Base-by-base conservation (phyloP, 805 yeast genomes). In the Isabelozyma gotoi region DNA sequence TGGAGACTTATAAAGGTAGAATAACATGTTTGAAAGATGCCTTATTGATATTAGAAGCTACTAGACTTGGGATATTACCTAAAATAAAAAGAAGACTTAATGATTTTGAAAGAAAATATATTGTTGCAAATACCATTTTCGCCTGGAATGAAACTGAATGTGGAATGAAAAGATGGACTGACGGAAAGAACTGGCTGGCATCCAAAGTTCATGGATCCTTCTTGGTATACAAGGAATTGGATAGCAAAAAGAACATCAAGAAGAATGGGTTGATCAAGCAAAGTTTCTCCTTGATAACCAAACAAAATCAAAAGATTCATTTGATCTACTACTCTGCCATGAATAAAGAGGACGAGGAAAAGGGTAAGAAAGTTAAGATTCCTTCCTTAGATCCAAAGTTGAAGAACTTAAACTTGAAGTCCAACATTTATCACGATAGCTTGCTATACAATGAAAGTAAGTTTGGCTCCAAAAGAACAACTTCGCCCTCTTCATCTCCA, bases 161-260 rank as follows among this genome's bases (percentile, higher is more conserved):
- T 35, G 85, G 82, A 14, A 83, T 85, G 81, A 76, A 81, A 48
- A 65, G 91, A 20, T 85, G 92, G 91, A 85, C 91, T 1, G 92
- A 85, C 55, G 88, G 91, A 15, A 76, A 77, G 48, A 72, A 76
- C 27, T 85, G 92, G 91, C 73, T 81, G 45, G 87, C 90, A 2
- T 80, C 86, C 0, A 71, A 89, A 45, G 89, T 85, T 1, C 39
- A 44, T 33, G 51, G 52, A 2, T 53, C 51, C 18, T 52, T 52
- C 31, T 39, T 52, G 17, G 76, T 80, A 3, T 84, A 84, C 59
- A 74, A 78, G 41, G 89, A 85, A 56, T 75, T 82, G 71, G 82
- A 80, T 35, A 46, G 59, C 49, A 45, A 54, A 29, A 42, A 51
- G 47, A 38, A 44, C 43, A 15, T 34, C 55, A 75, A 77, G 51